Base-by-base conservation (phyloP, 345 rosid genomes). In the Sonneratia caseolaris region DNA sequence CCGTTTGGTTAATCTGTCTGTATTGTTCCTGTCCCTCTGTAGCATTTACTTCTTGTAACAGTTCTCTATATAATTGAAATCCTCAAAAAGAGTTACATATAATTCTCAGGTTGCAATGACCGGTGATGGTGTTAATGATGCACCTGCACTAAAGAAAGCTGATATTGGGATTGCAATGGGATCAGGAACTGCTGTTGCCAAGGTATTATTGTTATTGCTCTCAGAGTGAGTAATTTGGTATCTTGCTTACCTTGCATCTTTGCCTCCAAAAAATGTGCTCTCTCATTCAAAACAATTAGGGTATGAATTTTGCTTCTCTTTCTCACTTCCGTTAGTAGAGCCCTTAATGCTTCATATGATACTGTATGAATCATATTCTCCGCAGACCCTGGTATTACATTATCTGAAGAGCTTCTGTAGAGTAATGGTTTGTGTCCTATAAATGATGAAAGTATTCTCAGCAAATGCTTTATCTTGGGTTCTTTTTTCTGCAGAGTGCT, bases 141-240 rank as follows among this genome's bases (percentile, higher is more conserved):
- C 98, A 74, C 98, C 99, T 81, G 99, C 99, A 9, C 75, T 95
- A 47, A 95, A 89, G 86, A 95, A 92, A 85, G 98, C 99, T 72
- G 88, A 95, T 79, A 95, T 95, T 73, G 99, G 99, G 75, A 86
- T 95, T 81, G 99, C 99, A 64, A 95, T 95, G 98, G 99, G 99
- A 79, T 95, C 99, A 79, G 99, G 98, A 81, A 95, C 98, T 77
- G 97, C 98, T 64, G 99, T 92, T 81, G 99, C 99, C 68, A 95
- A 95, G 98, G 99, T 95, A 82, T 45, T 43, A 18, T 36, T 62
- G 66, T 72, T 27, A 64, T 32, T 64, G 55, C 66, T 47, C 40
- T 27, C 51, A n/a, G 8, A 51, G 66, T 27, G 24, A 11, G 7
- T 57, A 7, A 43, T 45, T 3, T 13, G 45, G 8, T n/a, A 40